A percentile compares a stretch with the other conserved stretches of the same genome.
These are phyloP conservation scores for Sporobolomyces pararoseus DNA, from an alignment of 768 basidiomycete species.

Conservation along the genomic window DNA sequence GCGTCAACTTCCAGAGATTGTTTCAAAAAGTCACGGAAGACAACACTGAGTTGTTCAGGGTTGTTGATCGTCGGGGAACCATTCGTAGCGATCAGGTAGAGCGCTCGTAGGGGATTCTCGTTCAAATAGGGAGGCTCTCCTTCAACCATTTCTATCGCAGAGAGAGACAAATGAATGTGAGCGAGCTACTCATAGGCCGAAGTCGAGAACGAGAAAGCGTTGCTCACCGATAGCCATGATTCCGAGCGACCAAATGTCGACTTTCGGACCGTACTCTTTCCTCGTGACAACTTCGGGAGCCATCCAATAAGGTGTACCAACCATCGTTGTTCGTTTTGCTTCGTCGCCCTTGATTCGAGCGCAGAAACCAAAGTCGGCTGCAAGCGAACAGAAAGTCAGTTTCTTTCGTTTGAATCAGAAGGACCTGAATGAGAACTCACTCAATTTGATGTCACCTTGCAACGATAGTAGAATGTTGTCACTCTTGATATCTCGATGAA, in stretches of 20 bases:
- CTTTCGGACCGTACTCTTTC: slow-evolving; percentile 88
- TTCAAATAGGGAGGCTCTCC: slow-evolving; percentile 90
- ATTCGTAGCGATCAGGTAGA: slow-evolving; percentile 97
- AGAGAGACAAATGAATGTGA: background rate
- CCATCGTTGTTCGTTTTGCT: slow-evolving; percentile 91
- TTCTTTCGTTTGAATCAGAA: background rate
- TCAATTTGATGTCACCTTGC: slow-evolving; percentile 95
- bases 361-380: slow-evolving; percentile 87
- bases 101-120: slow-evolving; percentile 66
- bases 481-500: slow-evolving; percentile 98
- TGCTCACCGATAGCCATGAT: slow-evolving; percentile 69
- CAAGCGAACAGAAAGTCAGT: background rate
- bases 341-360: slow-evolving; percentile 70
- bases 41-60: slow-evolving; percentile 67
- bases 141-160: slow-evolving; percentile 73
- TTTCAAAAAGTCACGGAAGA: slow-evolving; percentile 84
- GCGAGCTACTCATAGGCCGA: background rate
- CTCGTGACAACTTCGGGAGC: slow-evolving; percentile 88
- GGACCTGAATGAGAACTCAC: slow-evolving; percentile 57
- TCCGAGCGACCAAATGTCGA: slow-evolving; percentile 95
- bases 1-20: slow-evolving; percentile 89
- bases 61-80: slow-evolving; percentile 95
- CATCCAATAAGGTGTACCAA: slow-evolving; percentile 99
- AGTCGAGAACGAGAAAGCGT: background rate
- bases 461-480: slow-evolving; percentile 92